A percentile compares a stretch with the other conserved stretches of the same genome.
Conservation (phyloP, 139 green algal genomes). For the Parachlorella kessleri region DNA sequence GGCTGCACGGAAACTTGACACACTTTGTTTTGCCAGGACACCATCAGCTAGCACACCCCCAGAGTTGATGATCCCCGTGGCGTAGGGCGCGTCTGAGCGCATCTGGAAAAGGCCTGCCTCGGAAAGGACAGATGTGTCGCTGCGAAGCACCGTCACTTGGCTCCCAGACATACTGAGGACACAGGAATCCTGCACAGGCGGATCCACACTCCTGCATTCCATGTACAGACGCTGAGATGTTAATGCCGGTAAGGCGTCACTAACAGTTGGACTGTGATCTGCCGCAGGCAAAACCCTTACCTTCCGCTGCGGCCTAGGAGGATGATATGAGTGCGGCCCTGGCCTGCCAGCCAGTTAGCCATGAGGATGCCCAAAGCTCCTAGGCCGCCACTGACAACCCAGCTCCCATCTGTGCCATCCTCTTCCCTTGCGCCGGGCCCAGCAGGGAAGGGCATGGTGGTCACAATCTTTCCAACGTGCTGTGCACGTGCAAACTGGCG, state of each 20-base stretch:
- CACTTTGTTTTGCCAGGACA: conserved; percentile 51
- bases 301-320: conserved; percentile 47
- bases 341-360: conserved; percentile 54
- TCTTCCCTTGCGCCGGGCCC: neutral
- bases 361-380: conserved; percentile 50
- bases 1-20: conserved; percentile 22
- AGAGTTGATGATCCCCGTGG: conserved; percentile 54
- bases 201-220: too few species aligned
- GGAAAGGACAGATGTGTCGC: conserved; percentile 21
- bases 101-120: too few species aligned
- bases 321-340: neutral
- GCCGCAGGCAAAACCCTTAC: too few species aligned
- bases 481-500: conserved; percentile 74
- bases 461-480: conserved; percentile 86
- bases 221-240: too few species aligned
- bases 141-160: conserved; percentile 14
- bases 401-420: neutral
- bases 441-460: conserved; percentile 6
- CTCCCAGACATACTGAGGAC: neutral
- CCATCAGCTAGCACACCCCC: conserved; percentile 72
- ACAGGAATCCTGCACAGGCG: neutral
- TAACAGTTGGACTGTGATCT: too few species aligned
- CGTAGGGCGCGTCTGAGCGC: neutral
- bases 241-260: too few species aligned
- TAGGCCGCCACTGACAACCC: conserved; percentile 36